Evolutionary conservation across 371 early-diverging fungal species (phyloP), one percentile per base, ranked within the genome.

Genomic region (Rozella allomycis): DNA sequence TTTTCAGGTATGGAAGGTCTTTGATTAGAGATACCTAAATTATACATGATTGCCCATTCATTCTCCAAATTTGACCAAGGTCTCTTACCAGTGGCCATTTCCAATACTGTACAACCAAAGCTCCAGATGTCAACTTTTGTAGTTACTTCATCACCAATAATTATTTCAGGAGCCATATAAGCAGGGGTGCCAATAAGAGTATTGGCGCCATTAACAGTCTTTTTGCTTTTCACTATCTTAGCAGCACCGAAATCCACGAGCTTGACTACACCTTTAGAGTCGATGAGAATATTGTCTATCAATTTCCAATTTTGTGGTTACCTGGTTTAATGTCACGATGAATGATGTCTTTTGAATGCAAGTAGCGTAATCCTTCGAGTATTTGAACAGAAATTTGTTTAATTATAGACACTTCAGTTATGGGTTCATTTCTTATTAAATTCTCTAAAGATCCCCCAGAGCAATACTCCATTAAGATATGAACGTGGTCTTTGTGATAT

Each of bases 91-190:
- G 78, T 79, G 0, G 79, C 59, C 88, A 96, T 87, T 49, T 91
- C 91, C 20, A 82, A 72, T 22, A 96, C 65, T 42, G 85, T 79
- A 43, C 93, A 82, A 12, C 87, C 96, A 16, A 88, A 45, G 3
- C 83, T 71, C 86, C 90, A 94, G 20, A 84, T 80, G 45, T 94
- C 82, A 14, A 46, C 45, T 25, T 34, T 39, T 23, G 35, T 39
- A 2, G 37, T 35, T 25, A 46, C 39, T 14, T 30, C 43, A 22
- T 59, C 44, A 32, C 52, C 78, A n/a, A 70, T 69, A 38, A 88
- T 79, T 10, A 86, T 77, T 53, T 88, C 90, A 3, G 94, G 94
- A 3, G 88, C 85, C 81, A 94, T 86, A 45, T 91, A 94, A 72
- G 82, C 82, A 0, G 96, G 90, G 5, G 96, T 96, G 12, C 96